A percentile compares a stretch with the other conserved stretches of the same genome.
Conservation (phyloP, 2,329 filamentous ascomycete genomes). For the Colletotrichum orchidophilum region DNA sequence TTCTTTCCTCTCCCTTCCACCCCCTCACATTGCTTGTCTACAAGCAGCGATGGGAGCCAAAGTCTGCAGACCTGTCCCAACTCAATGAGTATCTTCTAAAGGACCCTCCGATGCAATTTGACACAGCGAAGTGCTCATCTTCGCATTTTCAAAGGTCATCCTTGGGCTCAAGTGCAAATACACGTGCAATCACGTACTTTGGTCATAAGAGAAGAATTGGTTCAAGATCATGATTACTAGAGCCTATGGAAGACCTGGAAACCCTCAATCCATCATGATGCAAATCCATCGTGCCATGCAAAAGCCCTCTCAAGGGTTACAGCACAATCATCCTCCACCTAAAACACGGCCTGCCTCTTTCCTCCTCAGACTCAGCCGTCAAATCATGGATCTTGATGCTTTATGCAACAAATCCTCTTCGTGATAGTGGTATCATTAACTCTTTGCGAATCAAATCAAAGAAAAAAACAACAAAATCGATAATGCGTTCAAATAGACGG, state of each 20-base stretch:
- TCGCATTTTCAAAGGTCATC: no score
- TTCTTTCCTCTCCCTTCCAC: accelerated
- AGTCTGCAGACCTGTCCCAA: no score
- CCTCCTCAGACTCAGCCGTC: not conserved
- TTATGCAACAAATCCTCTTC: conserved; percentile 15
- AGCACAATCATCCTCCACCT: not conserved
- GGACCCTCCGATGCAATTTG: no score
- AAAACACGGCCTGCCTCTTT: not conserved
- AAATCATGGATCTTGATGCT: not conserved
- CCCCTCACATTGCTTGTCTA: no score
- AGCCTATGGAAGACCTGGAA: conserved; percentile 6
- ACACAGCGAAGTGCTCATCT: no score
- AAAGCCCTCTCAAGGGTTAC: not conserved
- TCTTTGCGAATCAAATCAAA: conserved; percentile 13
- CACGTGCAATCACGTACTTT: not conserved
- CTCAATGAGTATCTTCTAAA: no score
- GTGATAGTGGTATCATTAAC: conserved; percentile 32
- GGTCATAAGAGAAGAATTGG: not conserved
- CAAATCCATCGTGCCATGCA: not conserved
- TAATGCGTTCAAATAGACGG: not conserved
- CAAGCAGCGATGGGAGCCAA: no score
- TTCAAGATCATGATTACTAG: conserved; percentile 17
- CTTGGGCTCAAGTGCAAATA: accelerated
- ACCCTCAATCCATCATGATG: not conserved
- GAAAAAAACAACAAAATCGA: conserved; percentile 6